phyloP scores from a whole-genome alignment of 1,284 basidiomycete genomes.

The Kalmanozyma brasiliensis region DNA sequence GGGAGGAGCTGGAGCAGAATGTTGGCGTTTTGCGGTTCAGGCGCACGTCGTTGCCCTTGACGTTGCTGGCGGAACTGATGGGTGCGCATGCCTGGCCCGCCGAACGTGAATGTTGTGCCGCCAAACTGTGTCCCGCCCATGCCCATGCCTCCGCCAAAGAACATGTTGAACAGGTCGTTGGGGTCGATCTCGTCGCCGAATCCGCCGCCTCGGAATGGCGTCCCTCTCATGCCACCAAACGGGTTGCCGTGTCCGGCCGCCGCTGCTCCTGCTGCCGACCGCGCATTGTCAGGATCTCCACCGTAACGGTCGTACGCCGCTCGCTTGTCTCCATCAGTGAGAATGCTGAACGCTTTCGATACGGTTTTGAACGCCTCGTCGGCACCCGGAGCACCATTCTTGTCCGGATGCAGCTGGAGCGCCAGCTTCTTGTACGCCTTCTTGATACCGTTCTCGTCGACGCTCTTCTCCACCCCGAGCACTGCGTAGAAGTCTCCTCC shows the following conservation, averaged over 20 bases:
- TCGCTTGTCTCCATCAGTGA: conserved; percentile 92
- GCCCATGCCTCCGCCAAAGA: conserved; percentile 84
- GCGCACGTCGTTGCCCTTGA: conserved; percentile 58
- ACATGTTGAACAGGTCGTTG: conserved; percentile 98
- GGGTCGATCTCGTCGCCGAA: conserved; percentile 84
- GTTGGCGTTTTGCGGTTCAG: conserved; percentile 73
- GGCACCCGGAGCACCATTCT: conserved; percentile 95
- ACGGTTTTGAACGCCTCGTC: conserved; percentile 99
- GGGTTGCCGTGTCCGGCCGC: conserved; percentile 36
- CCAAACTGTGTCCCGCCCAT: conserved; percentile 66
- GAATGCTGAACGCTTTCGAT: conserved; percentile 94
- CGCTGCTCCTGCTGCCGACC: conserved; percentile 74
- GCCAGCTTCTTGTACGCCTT: conserved; percentile 98
- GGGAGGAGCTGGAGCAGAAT: conserved; percentile 85
- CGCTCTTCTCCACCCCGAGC: conserved; percentile 82
- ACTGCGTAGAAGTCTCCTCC: conserved; percentile 98
- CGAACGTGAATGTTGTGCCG: conserved; percentile 61
- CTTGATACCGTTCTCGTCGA: conserved; percentile 81
- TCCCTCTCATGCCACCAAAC: conserved; percentile 40
- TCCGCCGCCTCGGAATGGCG: conserved; percentile 36
- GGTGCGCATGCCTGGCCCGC: conserved; percentile 61
- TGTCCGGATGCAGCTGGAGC: conserved; percentile 92
- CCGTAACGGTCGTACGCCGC: conserved; percentile 87
- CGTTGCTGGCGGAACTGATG: conserved; percentile 51
- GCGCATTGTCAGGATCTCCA: conserved; percentile 84